Percentiles rank a stretch among this genome's conserved stretches.
Evolutionary conservation across 1,139 yeast species (phyloP).

Genomic region (Zygotorulaspora mrakii): DNA sequence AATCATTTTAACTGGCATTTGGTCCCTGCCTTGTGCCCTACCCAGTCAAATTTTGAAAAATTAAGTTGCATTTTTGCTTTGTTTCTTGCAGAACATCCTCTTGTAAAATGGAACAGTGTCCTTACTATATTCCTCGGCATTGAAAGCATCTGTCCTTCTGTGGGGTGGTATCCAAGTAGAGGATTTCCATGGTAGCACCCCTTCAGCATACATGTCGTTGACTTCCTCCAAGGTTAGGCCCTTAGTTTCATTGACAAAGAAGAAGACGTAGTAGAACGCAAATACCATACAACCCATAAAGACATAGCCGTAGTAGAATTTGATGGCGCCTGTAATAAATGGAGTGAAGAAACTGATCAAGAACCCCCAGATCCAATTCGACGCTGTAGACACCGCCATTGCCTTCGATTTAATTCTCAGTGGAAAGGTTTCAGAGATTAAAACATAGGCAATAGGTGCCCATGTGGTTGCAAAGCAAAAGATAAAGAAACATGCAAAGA

Average conservation of each 20-base stretch:
- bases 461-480: constrained; percentile 81
- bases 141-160: constrained; percentile 36
- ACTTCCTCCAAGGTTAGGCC: constrained; percentile 72
- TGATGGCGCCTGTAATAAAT: constrained; percentile 51
- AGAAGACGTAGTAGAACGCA: constrained; percentile 61
- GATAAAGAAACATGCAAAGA: constrained; percentile 72
- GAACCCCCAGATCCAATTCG: constrained; percentile 80
- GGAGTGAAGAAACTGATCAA: constrained; percentile 75
- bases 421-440: constrained; percentile 75
- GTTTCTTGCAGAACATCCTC: constrained; percentile 27
- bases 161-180: constrained; percentile 33
- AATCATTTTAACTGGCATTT: too few relatives aligned
- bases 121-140: constrained; percentile 25
- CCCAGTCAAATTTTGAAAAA: too few relatives aligned
- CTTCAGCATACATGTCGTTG: constrained; percentile 52
- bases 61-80: constrained; percentile 1
- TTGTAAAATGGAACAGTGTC: constrained; percentile 30
- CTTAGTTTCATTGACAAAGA: constrained; percentile 67
- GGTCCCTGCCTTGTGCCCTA: too few relatives aligned
- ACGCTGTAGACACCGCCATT: constrained; percentile 68
- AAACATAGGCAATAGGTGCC: constrained; percentile 79
- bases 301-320: constrained; percentile 60
- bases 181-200: constrained; percentile 48
- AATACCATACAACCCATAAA: constrained; percentile 67
- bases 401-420: constrained; percentile 75